Base-by-base conservation (phyloP, 306 rosid genomes). In the Datisca glomerata region DNA sequence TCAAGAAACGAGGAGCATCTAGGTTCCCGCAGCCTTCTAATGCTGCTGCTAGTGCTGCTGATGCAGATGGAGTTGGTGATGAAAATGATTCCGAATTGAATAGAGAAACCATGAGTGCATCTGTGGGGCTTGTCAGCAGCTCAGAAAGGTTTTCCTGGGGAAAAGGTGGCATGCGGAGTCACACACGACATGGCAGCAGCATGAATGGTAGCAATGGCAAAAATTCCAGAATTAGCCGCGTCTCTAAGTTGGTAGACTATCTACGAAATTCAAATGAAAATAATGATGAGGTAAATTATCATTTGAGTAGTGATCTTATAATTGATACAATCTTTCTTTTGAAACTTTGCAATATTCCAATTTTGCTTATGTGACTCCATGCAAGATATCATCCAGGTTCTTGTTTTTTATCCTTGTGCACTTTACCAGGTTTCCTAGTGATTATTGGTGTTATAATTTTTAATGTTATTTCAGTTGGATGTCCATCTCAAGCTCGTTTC, bases 131-230 rank as follows among this genome's bases (percentile, higher is more conserved):
- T 60, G 66, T 64, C 27, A 53, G 75, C 36, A 55, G 63, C 61
- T 60, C 69, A 20, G 72, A 68, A 45, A 66, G 84, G 68, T 73
- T 78, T 54, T 53, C 80, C 13, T 82, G 85, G 85, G 94, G 85
- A 3, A 72, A 63, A 60, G 72, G 79, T 53, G 76, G 78, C 40
- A 61, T 65, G 47, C 74, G 80, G 29, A 76, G 81, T 47, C 63
- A 79, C 65, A 65, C 69, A 21, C 57, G 76, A 37, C 60, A 67
- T 51, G 74, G 79, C 16, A 37, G 65, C 50, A 49, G n/a, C n/a
- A n/a, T 49, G 45, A 54, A 47, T 42, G 51, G 55, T 45, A 63
- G 61, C 45, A 68, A 53, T 61, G 80, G 63, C 11, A 66, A 76
- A 65, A 76, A 51, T 60, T 46, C 69, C 47, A 67, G 54, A 55